phyloP scores from a whole-genome alignment of 2,329 filamentous ascomycete genomes.

The Pseudogymnoascus sp. region DNA sequence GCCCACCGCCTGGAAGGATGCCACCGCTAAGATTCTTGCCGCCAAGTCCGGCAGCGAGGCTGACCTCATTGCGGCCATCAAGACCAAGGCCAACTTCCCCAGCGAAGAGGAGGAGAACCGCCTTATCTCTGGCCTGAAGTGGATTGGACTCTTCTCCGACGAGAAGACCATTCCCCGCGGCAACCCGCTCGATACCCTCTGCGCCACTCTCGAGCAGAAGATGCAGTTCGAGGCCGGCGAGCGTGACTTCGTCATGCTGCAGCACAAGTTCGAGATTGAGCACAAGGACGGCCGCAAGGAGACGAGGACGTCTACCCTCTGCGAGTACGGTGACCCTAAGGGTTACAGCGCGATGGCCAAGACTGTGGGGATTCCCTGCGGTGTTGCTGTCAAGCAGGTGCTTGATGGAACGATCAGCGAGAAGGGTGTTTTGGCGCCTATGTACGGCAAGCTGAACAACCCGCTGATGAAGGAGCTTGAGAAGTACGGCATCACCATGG shows the following conservation, averaged over 20 bases:
- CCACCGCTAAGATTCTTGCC: constrained; percentile 68
- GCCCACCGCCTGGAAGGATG: constrained; percentile 74
- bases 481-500: constrained; percentile 66
- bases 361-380: constrained; percentile 69
- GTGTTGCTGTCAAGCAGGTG: constrained; percentile 69
- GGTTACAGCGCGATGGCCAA: constrained; percentile 82
- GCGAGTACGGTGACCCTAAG: constrained; percentile 70
- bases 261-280: constrained; percentile 81
- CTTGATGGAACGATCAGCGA: constrained; percentile 66
- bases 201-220: constrained; percentile 81
- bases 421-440: constrained; percentile 70
- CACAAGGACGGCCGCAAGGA: constrained; percentile 70
- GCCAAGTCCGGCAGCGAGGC: constrained; percentile 57
- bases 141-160: constrained; percentile 62
- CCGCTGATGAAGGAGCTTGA: constrained; percentile 72
- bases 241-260: constrained; percentile 75
- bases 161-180: constrained; percentile 62
- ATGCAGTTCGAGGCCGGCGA: constrained; percentile 80
- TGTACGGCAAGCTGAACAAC: constrained; percentile 62
- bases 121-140: constrained; percentile 64
- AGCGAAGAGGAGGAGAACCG: constrained; percentile 60
- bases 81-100: constrained; percentile 67
- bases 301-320: constrained; percentile 72
- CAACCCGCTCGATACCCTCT: constrained; percentile 85
- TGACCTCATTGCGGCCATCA: constrained; percentile 67